Evolutionary conservation across 805 yeast genomes (phyloP), one percentile per base, ranked within the genome.

Genomic region (Starmerella etchellsii): DNA sequence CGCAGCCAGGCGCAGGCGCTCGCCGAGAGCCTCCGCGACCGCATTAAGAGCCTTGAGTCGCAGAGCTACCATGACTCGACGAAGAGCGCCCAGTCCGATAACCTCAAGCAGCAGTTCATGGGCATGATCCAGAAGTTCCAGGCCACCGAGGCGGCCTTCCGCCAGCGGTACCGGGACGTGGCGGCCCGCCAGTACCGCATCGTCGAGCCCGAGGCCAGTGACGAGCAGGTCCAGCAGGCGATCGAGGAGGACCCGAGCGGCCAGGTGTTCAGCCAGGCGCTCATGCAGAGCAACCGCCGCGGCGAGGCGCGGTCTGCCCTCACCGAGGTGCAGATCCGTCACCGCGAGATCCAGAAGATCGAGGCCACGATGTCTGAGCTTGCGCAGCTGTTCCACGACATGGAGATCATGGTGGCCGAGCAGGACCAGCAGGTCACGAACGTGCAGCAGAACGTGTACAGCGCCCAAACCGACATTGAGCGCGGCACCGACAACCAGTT

Each of bases 341-440:
- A 91, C 67, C 78, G 81, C 59, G 97, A 91, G 66, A 75, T 91
- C 58, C 81, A 83, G 66, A 82, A 84, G 67, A 78, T 91, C 64
- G 97, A 88, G 65, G 77, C 82, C 65, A 80, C 95, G 45, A 84
- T 91, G 81, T 82, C 88, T 27, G 98, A 91, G 63, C 74, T 91
- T 64, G 82, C 93, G 32, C 94, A 83, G 66, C 73, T 91, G 59
- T 85, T 91, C 69, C 81, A 80, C 56, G 97, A 91, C 60, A 83
- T 91, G 91, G 96, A 91, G 64, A 83, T 82, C 58, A 69, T 91
- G 64, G 96, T 88, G 36, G 84, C 88, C 52, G 95, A 87, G 65
- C 97, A 91, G 68, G 95, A 87, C 62, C 83, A 75, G 54, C 76
- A 80, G 47, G 78, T 91, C 52, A 81, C 78, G 57, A 79, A 76